A percentile compares a stretch with the other conserved stretches of the same genome.
Conservation (phyloP, 148 eudicot genomes). For the Chenopodium album region DNA sequence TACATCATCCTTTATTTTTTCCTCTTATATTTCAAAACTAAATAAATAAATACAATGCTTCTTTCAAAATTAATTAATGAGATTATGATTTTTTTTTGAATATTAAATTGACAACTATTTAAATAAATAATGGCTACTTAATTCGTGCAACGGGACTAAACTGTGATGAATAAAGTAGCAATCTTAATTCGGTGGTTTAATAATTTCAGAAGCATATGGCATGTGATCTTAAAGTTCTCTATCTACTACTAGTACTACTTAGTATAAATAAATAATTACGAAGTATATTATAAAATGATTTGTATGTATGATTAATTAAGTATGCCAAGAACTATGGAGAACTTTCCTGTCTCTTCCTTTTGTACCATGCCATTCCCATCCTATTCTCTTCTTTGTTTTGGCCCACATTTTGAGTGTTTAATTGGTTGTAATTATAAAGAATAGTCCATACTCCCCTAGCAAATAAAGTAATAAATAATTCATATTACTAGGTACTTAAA, state of each 20-base stretch:
- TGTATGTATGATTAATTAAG: background rate
- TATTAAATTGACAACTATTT: too few relatives aligned
- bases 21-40: too few relatives aligned
- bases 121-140: too few relatives aligned
- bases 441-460: background rate
- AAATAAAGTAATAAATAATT: too few relatives aligned
- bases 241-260: background rate
- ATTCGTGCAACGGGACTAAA: too few relatives aligned
- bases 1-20: too few relatives aligned
- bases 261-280: too few relatives aligned
- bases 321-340: background rate
- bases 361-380: background rate
- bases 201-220: background rate
- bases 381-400: background rate
- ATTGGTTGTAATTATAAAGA: background rate
- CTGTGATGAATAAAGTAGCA: background rate
- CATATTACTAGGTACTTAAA: too few relatives aligned
- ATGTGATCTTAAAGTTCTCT: background rate
- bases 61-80: too few relatives aligned
- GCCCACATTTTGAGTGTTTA: background rate
- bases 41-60: too few relatives aligned
- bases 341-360: background rate
- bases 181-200: slow-evolving; percentile 1
- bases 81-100: too few relatives aligned
- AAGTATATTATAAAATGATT: too few relatives aligned